Percentiles rank a stretch among this genome's conserved stretches.
These are phyloP conservation scores for Starmerella floricola DNA, from an alignment of 805 yeast genomes.

Conservation along the genomic window DNA sequence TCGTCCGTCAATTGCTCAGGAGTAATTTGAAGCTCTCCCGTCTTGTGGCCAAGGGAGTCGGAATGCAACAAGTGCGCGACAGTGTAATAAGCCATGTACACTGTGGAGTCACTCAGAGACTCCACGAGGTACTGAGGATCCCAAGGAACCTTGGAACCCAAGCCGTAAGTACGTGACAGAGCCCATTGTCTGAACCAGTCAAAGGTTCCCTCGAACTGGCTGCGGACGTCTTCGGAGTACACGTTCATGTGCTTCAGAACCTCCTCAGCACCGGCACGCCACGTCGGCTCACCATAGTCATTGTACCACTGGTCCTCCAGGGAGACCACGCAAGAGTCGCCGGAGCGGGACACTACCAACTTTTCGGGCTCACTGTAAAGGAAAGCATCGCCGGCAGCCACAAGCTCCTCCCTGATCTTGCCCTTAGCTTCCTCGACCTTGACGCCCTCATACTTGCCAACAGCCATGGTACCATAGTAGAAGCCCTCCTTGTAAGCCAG, in stretches of 20 bases:
- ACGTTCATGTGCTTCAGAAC: slow-evolving; percentile 67
- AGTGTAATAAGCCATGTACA: slow-evolving; percentile 91
- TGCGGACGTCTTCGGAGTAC: slow-evolving; percentile 68
- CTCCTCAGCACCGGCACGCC: slow-evolving; percentile 74
- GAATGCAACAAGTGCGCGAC: slow-evolving; percentile 73
- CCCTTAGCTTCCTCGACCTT: slow-evolving; percentile 86
- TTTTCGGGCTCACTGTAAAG: slow-evolving; percentile 92
- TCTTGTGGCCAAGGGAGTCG: slow-evolving; percentile 68
- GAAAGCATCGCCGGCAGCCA: slow-evolving; percentile 68
- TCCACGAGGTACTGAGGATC: slow-evolving; percentile 87
- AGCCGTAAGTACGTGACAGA: slow-evolving; percentile 88
- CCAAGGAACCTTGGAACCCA: slow-evolving; percentile 95
- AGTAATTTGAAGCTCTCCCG: slow-evolving; percentile 60
- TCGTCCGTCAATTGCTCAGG: slow-evolving; percentile 85
- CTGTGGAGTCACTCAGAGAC: slow-evolving; percentile 88
- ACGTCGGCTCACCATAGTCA: slow-evolving; percentile 88
- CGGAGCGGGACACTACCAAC: slow-evolving; percentile 81
- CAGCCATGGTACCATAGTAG: slow-evolving; percentile 72
- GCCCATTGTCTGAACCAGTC: slow-evolving; percentile 99
- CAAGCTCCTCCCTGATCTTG: slow-evolving; percentile 69
- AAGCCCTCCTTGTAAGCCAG: slow-evolving; percentile 91
- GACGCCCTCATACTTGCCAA: slow-evolving; percentile 77
- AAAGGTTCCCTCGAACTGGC: slow-evolving; percentile 86
- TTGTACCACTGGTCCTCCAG: slow-evolving; percentile 97
- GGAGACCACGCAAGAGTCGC: slow-evolving; percentile 92